A percentile compares a stretch with the other conserved stretches of the same genome.
Conservation (phyloP, 192 early-diverging fungal species). For the Umbelopsis sp. region DNA sequence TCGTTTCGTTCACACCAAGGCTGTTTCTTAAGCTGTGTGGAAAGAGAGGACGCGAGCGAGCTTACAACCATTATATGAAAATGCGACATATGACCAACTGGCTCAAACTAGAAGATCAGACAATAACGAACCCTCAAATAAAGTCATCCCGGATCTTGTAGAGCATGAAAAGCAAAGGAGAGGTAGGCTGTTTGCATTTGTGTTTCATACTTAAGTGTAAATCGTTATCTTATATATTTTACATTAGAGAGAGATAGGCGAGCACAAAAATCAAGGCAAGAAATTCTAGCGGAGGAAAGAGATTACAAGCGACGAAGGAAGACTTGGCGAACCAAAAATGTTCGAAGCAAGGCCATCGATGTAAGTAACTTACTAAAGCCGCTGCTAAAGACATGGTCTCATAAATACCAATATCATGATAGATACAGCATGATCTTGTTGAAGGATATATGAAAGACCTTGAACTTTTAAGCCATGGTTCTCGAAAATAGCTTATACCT, state of each 20-base stretch:
- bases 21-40: too few relatives aligned
- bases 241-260: background rate
- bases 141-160: too few relatives aligned
- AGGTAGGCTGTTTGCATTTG: too few relatives aligned
- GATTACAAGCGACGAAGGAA: conserved; percentile 13
- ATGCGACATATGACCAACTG: too few relatives aligned
- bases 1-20: too few relatives aligned
- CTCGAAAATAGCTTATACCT: background rate
- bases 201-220: too few relatives aligned
- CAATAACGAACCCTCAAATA: too few relatives aligned
- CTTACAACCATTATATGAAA: too few relatives aligned
- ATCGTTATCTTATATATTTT: background rate
- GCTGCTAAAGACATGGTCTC: background rate
- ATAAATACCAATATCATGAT: background rate
- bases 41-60: too few relatives aligned
- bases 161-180: too few relatives aligned
- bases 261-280: background rate
- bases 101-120: too few relatives aligned
- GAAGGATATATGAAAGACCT: conserved; percentile 15
- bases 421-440: conserved; percentile 11
- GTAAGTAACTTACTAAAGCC: background rate
- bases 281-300: conserved; percentile 14
- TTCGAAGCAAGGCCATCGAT: background rate
- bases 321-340: background rate
- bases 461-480: background rate